phyloP scores from a whole-genome alignment of 2,329 filamentous ascomycete species.

The Epichloe scottii region DNA sequence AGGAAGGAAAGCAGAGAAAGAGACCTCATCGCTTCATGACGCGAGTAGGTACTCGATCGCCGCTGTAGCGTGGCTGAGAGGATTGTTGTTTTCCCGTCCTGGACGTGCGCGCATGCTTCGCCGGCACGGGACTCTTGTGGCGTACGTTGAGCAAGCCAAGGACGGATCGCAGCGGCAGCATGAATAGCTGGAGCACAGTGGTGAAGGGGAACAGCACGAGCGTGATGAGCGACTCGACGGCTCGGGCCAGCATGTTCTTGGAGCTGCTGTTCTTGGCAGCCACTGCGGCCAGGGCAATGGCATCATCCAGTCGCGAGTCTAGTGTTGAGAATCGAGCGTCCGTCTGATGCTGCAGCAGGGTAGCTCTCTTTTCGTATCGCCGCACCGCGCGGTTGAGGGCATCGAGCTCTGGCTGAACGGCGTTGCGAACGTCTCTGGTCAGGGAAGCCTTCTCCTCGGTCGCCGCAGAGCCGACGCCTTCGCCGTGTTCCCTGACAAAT shows the following conservation, averaged over 20 bases:
- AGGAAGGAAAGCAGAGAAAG: too few species aligned
- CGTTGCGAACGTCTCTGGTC: constrained; percentile 47
- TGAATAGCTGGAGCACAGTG: constrained; percentile 24
- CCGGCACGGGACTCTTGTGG: constrained; percentile 15
- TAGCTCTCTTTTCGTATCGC: constrained; percentile 81
- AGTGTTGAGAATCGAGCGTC: constrained; percentile 63
- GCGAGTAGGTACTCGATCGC: constrained; percentile 23
- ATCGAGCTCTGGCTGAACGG: constrained; percentile 71
- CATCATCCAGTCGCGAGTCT: constrained; percentile 61
- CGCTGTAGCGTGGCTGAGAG: constrained; percentile 19
- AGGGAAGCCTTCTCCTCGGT: constrained; percentile 31
- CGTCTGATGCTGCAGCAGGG: constrained; percentile 60
- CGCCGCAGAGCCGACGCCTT: constrained; percentile 19
- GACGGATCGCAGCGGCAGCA: constrained; percentile 30
- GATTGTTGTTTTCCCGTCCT: constrained; percentile 2
- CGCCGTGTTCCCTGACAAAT: constrained; percentile 14
- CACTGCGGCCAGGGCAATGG: constrained; percentile 67
- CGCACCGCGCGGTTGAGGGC: constrained; percentile 79
- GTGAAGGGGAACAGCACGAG: constrained; percentile 30
- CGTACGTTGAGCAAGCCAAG: constrained; percentile 21
- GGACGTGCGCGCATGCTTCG: constrained; percentile 9
- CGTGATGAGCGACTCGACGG: constrained; percentile 23
- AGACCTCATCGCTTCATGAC: constrained; percentile 17
- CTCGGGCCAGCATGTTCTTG: constrained; percentile 24
- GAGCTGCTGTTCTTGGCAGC: constrained; percentile 43